Evolutionary conservation across 2,329 filamentous ascomycete species (phyloP).

Genomic region (Trichoderma sp.): DNA sequence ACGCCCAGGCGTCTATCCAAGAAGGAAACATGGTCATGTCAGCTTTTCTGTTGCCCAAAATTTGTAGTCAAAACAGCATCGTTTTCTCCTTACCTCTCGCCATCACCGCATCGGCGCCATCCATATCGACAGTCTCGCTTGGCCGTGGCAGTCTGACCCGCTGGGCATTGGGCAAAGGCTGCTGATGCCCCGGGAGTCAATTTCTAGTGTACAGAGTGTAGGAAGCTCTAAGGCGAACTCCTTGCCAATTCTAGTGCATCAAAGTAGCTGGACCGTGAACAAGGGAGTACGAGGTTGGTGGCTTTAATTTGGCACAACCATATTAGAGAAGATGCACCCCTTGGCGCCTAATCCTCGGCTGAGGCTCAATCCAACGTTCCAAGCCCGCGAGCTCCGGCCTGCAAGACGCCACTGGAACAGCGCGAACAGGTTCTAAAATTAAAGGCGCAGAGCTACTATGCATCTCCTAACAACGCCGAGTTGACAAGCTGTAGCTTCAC

Average conservation of each 20-base stretch:
- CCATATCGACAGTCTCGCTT: constrained; percentile 19
- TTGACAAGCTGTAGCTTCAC: neutral
- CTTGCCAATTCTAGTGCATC: neutral
- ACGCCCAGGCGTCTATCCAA: constrained; percentile 37
- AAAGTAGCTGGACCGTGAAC: neutral
- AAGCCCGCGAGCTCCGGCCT: neutral
- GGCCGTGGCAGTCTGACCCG: neutral
- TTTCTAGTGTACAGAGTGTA: neutral
- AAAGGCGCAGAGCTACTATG: too few species aligned
- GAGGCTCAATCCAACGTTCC: neutral
- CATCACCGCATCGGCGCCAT: constrained; percentile 20
- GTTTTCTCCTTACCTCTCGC: constrained; percentile 19
- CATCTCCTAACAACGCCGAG: neutral
- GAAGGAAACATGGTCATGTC: neutral
- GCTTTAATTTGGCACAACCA: neutral
- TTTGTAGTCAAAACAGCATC: neutral
- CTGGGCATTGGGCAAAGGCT: neutral
- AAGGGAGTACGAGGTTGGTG: neutral
- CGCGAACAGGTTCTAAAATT: neutral
- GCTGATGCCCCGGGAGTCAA: neutral
- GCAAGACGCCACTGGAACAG: neutral
- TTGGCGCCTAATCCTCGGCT: constrained; percentile 19
- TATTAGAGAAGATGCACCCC: neutral
- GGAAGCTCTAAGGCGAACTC: neutral
- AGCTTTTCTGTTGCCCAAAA: neutral